phyloP scores from a whole-genome alignment of 495 filamentous ascomycete genomes.

The Cairneyella variabilis region DNA sequence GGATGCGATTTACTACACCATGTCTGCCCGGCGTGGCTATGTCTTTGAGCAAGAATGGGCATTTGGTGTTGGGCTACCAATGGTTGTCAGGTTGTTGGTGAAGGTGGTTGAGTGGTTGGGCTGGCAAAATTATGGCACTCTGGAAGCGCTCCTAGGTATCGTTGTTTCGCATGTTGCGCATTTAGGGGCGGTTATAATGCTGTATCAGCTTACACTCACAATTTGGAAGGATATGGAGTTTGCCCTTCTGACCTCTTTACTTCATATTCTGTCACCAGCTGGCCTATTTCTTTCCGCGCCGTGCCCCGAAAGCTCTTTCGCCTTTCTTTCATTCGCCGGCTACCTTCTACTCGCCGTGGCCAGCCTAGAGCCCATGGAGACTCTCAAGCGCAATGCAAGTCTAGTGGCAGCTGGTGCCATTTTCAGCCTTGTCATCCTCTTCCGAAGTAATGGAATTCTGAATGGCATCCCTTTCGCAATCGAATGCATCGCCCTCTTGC shows the following conservation, averaged over 20 bases:
- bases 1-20: not conserved
- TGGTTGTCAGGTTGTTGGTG: not conserved
- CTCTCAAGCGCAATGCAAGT: not conserved
- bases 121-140: not conserved
- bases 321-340: not conserved
- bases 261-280: not conserved
- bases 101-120: not conserved
- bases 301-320: not conserved
- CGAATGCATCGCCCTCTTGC: not conserved
- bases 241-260: not conserved
- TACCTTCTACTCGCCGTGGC: not conserved
- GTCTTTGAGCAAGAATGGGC: not conserved
- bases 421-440: not conserved
- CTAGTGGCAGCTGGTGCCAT: not conserved
- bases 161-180: not conserved
- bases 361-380: not conserved
- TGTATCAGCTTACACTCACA: not conserved
- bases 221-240: not conserved
- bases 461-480: not conserved
- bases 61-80: not conserved
- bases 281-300: not conserved
- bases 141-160: not conserved
- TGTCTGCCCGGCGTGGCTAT: not conserved
- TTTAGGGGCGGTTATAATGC: not conserved
- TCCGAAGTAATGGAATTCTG: not conserved